Evolutionary conservation across 371 early-diverging fungal genomes (phyloP), one percentile per base, ranked within the genome.

Genomic region (Batkoa obscura): DNA sequence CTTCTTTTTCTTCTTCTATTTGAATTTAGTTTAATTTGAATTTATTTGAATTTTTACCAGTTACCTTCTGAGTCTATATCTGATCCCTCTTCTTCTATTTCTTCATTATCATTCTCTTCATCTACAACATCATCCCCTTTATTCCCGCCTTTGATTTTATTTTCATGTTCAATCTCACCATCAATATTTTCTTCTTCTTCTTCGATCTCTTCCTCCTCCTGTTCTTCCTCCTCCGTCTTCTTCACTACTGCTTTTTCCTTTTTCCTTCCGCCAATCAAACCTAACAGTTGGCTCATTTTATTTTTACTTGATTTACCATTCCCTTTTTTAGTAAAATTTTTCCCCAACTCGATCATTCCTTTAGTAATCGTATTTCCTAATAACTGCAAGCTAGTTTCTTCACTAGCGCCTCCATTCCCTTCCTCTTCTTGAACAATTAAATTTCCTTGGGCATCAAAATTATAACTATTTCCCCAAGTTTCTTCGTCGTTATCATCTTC

Each of bases 61-160:
- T 60, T 60, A 8, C 37, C 43, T 6, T 66, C 64, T 35, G 45
- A 50, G 3, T 62, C 48, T 10, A 64, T 68, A 0, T 62, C 63
- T 4, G 61, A 61, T 33, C 66, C 65, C 15, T 62, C 61, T 2
- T 60, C 65, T 5, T 59, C 54, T 2, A 60, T 64, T 1, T 54
- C 64, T 32, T 63, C 72, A 9, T 66, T 67, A 23, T 69, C 71
- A 3, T 62, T 72, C 3, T 72, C 76, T 37, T 67, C 68, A 12
- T 48, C 32, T 48, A 32, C 32, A 48, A 48, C 49, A 15, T 48
- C 6, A 10, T 48, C 8, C 3, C 5, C 49, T 48, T 48, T 32
- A 10, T 48, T 45, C 33, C 45, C 51, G 3, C 61, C 48, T 10
- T 65, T 68, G 0, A 61, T 62, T 4, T 62, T 61, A 31, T 68